A percentile compares a stretch with the other conserved stretches of the same genome.
These are phyloP conservation scores for Chaetoscypha palmicola DNA, from an alignment of 2,329 filamentous ascomycete genomes.

Conservation along the genomic window DNA sequence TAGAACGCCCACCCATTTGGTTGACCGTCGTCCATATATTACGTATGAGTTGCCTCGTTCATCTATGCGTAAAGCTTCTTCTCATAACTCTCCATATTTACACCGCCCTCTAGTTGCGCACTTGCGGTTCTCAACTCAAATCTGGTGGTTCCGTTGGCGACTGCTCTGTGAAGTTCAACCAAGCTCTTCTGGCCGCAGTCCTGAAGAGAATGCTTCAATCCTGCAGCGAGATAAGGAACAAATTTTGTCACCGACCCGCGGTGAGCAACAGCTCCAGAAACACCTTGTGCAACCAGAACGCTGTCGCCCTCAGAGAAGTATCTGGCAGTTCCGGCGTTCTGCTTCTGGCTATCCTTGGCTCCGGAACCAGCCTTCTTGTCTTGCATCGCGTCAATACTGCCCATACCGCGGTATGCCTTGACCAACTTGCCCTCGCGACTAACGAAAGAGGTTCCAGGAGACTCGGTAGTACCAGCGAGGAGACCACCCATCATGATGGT, in stretches of 20 bases:
- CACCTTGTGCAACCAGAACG: slow-evolving; percentile 92
- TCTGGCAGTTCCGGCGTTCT: slow-evolving; percentile 90
- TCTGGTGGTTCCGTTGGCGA: slow-evolving; percentile 67
- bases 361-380: slow-evolving; percentile 93
- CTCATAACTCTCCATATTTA: slow-evolving; percentile 98
- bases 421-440: slow-evolving; percentile 95
- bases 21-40: not conserved
- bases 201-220: slow-evolving; percentile 95
- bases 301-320: slow-evolving; percentile 98
- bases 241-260: slow-evolving; percentile 80
- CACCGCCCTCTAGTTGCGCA: slow-evolving; percentile 92
- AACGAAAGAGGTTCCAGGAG: slow-evolving; percentile 92
- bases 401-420: slow-evolving; percentile 99
- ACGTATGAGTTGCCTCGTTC: slow-evolving; percentile 3
- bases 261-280: slow-evolving; percentile 78
- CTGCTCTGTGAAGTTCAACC: slow-evolving; percentile 65
- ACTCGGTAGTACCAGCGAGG: slow-evolving; percentile 93
- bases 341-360: slow-evolving; percentile 64
- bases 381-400: slow-evolving; percentile 98
- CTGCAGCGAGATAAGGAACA: slow-evolving; percentile 88
- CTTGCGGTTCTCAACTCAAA: slow-evolving; percentile 94
- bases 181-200: slow-evolving; percentile 86
- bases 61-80: slow-evolving; percentile 94
- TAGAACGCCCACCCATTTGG: slow-evolving; percentile 2
- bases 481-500: slow-evolving; percentile 99